These are phyloP conservation scores for Blakeslea trispora DNA, from an alignment of 371 early-diverging fungal species.

Conservation along the genomic window DNA sequence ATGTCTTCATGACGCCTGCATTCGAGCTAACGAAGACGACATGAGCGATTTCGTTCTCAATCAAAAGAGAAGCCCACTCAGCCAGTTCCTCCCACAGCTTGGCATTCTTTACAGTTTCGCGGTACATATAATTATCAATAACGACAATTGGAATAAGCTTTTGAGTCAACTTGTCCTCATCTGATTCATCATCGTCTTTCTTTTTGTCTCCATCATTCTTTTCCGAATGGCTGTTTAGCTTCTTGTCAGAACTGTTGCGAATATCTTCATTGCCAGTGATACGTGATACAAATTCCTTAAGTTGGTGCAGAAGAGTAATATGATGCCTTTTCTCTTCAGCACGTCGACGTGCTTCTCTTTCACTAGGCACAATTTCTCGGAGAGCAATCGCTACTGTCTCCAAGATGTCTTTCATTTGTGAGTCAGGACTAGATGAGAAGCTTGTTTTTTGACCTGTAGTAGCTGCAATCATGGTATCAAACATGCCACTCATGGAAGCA, in stretches of 20 bases:
- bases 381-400: conserved; percentile 63
- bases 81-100: conserved; percentile 73
- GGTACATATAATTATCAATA: conserved; percentile 82
- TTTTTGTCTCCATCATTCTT: conserved; percentile 17
- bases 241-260: too few relatives aligned
- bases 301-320: conserved; percentile 4
- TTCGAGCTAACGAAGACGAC: conserved; percentile 88
- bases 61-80: conserved; percentile 75
- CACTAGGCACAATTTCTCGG: conserved; percentile 37
- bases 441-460: conserved; percentile 88
- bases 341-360: conserved; percentile 13
- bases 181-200: conserved; percentile 14
- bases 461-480: conserved; percentile 81
- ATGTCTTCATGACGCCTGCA: conserved; percentile 67
- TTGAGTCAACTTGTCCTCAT: conserved; percentile 21
- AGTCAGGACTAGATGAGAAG: conserved; percentile 59
- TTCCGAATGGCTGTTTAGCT: too few relatives aligned
- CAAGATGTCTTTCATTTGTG: conserved; percentile 63
- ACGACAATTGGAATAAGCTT: conserved; percentile 82
- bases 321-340: conserved; percentile 15
- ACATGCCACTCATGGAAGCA: conserved; percentile 64
- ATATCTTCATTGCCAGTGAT: conserved; percentile 5
- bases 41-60: conserved; percentile 83
- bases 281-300: conserved; percentile 11
- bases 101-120: conserved; percentile 61